These are phyloP conservation scores for Daldinia sp. DNA, from an alignment of 2,329 filamentous ascomycete species.

Conservation along the genomic window DNA sequence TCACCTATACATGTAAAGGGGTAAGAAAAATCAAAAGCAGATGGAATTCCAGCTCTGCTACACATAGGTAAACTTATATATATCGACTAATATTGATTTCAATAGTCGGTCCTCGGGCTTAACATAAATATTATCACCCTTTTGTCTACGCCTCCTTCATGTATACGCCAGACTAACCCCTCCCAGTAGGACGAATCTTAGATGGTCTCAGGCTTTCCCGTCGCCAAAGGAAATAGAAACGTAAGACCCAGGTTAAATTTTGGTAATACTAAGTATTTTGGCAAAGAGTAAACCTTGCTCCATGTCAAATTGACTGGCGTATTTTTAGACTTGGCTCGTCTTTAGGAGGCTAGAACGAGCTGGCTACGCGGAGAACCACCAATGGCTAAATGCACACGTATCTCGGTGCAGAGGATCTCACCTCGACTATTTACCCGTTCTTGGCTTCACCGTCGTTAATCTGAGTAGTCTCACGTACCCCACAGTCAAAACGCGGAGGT, in stretches of 20 bases:
- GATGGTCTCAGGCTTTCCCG: neutral
- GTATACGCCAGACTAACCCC: neutral
- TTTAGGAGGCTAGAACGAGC: constrained; percentile 27
- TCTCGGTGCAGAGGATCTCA: constrained; percentile 39
- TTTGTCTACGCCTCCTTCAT: too few species aligned
- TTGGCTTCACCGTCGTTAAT: constrained; percentile 34
- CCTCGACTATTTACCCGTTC: constrained; percentile 41
- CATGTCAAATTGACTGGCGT: neutral
- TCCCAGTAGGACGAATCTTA: neutral
- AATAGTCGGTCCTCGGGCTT: neutral
- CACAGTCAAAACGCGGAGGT: constrained; percentile 39
- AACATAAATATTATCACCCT: neutral
- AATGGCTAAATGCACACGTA: constrained; percentile 42
- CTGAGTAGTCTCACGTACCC: constrained; percentile 31
- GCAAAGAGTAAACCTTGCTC: neutral
- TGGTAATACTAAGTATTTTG: neutral
- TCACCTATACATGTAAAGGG: neutral
- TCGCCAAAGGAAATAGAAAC: neutral
- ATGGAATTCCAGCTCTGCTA: neutral
- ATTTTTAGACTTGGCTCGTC: constrained; percentile 13
- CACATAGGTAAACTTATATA: too few species aligned
- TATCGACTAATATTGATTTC: too few species aligned
- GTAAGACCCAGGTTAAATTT: neutral
- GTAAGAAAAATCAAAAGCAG: neutral
- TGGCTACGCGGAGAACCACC: constrained; percentile 9